Base-by-base conservation (phyloP, 805 yeast genomes). In the Wickerhamomyces queroliae region DNA sequence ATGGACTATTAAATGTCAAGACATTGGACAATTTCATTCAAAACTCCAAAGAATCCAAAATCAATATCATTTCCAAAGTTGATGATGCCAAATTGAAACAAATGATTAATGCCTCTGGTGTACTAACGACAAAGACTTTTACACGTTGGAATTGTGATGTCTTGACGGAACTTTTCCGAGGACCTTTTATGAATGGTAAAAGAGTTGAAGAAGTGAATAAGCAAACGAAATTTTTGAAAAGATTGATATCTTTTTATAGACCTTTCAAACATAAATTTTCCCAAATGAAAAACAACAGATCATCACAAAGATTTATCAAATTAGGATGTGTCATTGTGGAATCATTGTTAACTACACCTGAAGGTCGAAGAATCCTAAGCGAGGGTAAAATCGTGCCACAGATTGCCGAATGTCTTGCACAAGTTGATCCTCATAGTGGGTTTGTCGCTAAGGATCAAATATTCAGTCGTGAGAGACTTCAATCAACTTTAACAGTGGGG, bases 261-360 rank as follows among this genome's bases (percentile, higher is more conserved):
- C 99, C 99, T 0, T 83, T 90, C 64, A 90, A 95, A 61, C 78
- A 81, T 51, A 67, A 96, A 40, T 91, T 89, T 59, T 68, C 84
- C 7, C 63, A 67, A 21, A 61, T 78, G 34, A 64, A 74, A 42
- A 67, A 67, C 40, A 64, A 78, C 2, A 74, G 70, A 40, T 60
- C 67, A 24, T 71, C 81, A 19, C 70, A 69, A 20, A 70, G 73
- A 44, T 86, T 80, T 48, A 72, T 85, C 11, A 72, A 68, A 37
- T 80, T 84, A 4, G 98, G 96, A 0, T 77, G 89, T 50, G 83
- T 77, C 36, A 69, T 93, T 25, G 65, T 93, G 47, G 79, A 74
- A 43, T 72, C 83, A 33, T 63, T 91, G 7, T 63, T 88, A 2
- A 65, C 76, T 1, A 72, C 75, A 23, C 68, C 70, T 1, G 83